Evolutionary conservation across 441 rosid species (phyloP), one percentile per base, ranked within the genome.

Genomic region (Mallotus japonicus): DNA sequence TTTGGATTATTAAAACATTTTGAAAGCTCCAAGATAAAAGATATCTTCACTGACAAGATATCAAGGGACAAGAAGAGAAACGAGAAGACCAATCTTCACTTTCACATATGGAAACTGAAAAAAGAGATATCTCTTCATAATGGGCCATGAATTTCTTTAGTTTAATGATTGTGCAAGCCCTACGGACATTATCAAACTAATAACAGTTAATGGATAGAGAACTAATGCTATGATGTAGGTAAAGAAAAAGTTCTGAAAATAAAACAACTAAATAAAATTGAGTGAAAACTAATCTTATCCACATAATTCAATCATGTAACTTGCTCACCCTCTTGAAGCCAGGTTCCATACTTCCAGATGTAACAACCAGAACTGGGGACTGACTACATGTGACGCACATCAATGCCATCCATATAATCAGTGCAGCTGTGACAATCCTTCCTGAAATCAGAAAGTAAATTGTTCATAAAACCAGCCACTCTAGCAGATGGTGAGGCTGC

Each of bases 331-430:
- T 90, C 85, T 95, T 88, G 86, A 95, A 93, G 61, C 97, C 97
- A n/a, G 98, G 99, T 75, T 95, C 99, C 98, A 95, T 95, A 74
- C 98, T 95, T 79, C 85, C 98, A 56, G 98, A 88, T 32, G 92
- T 92, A 78, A 93, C 94, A 69, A 95, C 97, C 11, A 93, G 98
- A n/a, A 91, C 92, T 3, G 98, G 98, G 11, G 97, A 95, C 80
- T 93, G 95, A 32, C 93, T 93, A 28, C 99, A 97, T 4, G 97
- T 91, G 54, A 91, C 56, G 75, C 92, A 90, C 93, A 93, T 89
- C 85, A 93, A 83, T n/a, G 83, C 95, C 85, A 89, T 95, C 98
- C 98, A 93, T 85, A 93, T 89, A 73, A 95, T 93, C 64, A 95
- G 76, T 32, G 97, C 98, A 64, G 95, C 90, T 1, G 99, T 88